These are phyloP conservation scores for Scutellaria galericulata DNA, from an alignment of 257 asterid genomes.

Conservation along the genomic window DNA sequence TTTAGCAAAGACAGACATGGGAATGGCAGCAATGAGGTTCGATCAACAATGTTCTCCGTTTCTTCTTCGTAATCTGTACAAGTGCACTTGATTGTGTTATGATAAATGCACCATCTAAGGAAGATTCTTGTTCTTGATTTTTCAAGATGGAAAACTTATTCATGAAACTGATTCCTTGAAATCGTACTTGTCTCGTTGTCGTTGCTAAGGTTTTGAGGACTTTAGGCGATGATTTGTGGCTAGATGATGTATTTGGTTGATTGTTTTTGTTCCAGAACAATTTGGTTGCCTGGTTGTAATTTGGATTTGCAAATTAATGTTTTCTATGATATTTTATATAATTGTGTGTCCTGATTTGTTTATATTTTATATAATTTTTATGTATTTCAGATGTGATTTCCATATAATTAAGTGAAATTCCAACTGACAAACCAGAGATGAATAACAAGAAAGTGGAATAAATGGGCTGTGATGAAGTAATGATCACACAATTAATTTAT, in stretches of 20 bases:
- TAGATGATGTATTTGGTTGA: constrained; percentile 20
- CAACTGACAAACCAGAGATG: too few species aligned
- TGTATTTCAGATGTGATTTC: too few species aligned
- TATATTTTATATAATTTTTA: too few species aligned
- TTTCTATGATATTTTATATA: too few species aligned
- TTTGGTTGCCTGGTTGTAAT: neutral
- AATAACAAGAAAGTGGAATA: too few species aligned
- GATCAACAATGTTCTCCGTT: neutral
- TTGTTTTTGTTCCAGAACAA: constrained; percentile 7
- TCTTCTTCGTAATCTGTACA: constrained; percentile 13
- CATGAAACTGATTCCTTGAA: constrained; percentile 4
- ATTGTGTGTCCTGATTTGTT: too few species aligned
- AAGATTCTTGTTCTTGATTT: constrained; percentile 4
- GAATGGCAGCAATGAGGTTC: constrained; percentile 1
- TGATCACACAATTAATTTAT: neutral
- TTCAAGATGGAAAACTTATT: neutral
- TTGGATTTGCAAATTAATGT: neutral
- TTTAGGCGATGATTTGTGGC: neutral
- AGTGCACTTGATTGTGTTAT: constrained; percentile 9
- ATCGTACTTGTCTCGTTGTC: neutral
- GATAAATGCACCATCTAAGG: constrained; percentile 1
- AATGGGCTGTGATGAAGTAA: neutral
- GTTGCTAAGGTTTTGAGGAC: neutral
- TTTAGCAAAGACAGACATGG: neutral
- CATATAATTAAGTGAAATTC: too few species aligned